Conservation (phyloP, 2,329 filamentous ascomycete genomes). For the Corynespora cassiicola region DNA sequence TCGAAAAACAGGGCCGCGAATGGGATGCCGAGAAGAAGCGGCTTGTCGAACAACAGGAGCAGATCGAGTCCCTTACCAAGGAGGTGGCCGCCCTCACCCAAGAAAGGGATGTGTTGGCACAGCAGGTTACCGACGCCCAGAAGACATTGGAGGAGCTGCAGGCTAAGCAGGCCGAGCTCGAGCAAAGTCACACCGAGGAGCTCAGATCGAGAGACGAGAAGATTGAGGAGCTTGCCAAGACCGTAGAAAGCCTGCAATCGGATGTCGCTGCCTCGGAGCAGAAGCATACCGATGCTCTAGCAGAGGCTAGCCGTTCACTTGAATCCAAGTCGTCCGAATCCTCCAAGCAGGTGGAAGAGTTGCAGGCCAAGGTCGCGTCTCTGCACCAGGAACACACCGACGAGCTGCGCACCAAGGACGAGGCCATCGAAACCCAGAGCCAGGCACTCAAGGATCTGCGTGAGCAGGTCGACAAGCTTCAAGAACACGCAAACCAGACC, state of each 20-base stretch:
- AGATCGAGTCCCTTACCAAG: constrained; percentile 32
- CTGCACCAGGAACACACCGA: constrained; percentile 41
- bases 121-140: constrained; percentile 29
- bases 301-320: constrained; percentile 29
- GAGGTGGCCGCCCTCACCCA: constrained; percentile 29
- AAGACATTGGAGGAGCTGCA: constrained; percentile 34
- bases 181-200: constrained; percentile 35
- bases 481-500: constrained; percentile 36
- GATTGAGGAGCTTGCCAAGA: constrained; percentile 32
- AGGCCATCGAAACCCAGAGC: constrained; percentile 31
- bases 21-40: constrained; percentile 46
- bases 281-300: constrained; percentile 28
- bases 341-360: constrained; percentile 36
- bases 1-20: constrained; percentile 40
- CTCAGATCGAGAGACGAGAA: constrained; percentile 34
- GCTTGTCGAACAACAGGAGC: constrained; percentile 36
- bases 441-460: constrained; percentile 32
- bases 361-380: constrained; percentile 37
- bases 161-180: constrained; percentile 29
- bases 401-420: constrained; percentile 37
- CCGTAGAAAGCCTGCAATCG: constrained; percentile 30
- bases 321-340: constrained; percentile 38
- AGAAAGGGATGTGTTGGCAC: constrained; percentile 30
- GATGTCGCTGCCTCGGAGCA: constrained; percentile 28
- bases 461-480: constrained; percentile 30